These are phyloP conservation scores for Rubia peregrina DNA, from an alignment of 305 asterid genomes.

Conservation along the genomic window DNA sequence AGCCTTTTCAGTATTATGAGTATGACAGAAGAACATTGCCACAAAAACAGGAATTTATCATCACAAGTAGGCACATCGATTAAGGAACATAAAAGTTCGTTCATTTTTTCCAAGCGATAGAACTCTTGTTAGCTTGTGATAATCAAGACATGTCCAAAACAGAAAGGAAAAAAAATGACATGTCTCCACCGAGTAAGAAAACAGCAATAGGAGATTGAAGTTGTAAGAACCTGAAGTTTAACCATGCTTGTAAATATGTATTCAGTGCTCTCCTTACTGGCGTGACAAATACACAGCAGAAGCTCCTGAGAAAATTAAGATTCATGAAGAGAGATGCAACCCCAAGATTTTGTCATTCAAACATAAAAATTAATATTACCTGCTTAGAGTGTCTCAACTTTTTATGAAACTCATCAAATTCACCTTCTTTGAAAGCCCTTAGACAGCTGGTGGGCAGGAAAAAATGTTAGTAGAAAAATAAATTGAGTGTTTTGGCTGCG, in stretches of 20 bases:
- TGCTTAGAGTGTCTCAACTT: conserved; percentile 66
- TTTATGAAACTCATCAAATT: conserved; percentile 54
- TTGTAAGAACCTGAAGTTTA: conserved; percentile 72
- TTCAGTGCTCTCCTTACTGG: conserved; percentile 93
- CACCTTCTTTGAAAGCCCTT: conserved; percentile 80
- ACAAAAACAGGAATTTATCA: background rate
- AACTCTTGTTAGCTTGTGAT: conserved; percentile 13
- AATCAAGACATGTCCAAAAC: background rate
- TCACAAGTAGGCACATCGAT: background rate
- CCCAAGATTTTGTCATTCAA: background rate
- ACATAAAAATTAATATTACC: conserved; percentile 29
- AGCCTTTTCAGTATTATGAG: background rate
- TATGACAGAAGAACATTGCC: background rate
- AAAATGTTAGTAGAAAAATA: conserved; percentile 15
- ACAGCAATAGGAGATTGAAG: background rate
- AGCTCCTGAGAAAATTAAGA: conserved; percentile 51
- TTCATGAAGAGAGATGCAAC: conserved; percentile 3
- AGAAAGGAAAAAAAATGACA: no score
- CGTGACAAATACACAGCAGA: conserved; percentile 71
- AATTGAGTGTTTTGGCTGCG: background rate
- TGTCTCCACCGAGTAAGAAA: background rate
- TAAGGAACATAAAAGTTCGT: background rate
- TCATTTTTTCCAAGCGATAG: background rate
- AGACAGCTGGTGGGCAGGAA: conserved; percentile 60
- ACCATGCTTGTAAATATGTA: conserved; percentile 69